phyloP scores from a whole-genome alignment of 768 basidiomycete genomes.

The Hericium coralloides region DNA sequence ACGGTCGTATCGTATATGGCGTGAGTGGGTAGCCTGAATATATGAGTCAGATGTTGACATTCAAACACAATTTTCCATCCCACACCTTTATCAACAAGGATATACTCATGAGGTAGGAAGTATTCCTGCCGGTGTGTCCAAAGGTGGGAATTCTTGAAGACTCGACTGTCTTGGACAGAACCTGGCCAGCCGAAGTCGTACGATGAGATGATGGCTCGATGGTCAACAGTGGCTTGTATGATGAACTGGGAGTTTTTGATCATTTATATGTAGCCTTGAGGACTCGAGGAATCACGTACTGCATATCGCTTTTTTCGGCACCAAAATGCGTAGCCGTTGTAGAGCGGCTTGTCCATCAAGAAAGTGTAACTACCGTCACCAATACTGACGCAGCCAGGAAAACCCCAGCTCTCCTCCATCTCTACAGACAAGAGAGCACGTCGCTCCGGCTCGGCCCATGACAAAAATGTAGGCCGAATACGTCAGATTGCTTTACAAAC shows the following conservation, averaged over 20 bases:
- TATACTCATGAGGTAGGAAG: conserved; percentile 11
- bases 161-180: conserved; percentile 10
- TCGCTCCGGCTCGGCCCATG: conserved; percentile 4
- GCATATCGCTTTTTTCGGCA: conserved; percentile 16
- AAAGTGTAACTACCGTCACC: conserved; percentile 16
- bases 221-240: conserved; percentile 17
- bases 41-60: background rate
- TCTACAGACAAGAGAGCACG: conserved; percentile 1
- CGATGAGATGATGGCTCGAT: conserved; percentile 9
- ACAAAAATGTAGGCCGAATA: background rate
- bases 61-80: no score
- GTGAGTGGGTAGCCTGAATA: conserved; percentile 4
- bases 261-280: no score
- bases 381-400: conserved; percentile 17
- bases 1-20: conserved; percentile 3
- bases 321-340: conserved; percentile 10
- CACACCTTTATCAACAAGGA: conserved; percentile 14
- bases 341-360: conserved; percentile 10
- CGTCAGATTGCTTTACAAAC: conserved; percentile 11
- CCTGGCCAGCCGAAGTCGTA: conserved; percentile 20
- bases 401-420: conserved; percentile 13
- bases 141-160: conserved; percentile 16
- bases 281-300: no score
- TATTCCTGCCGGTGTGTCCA: conserved; percentile 9
- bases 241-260: no score